Evolutionary conservation across 257 asterid genomes (phyloP), one percentile per base, ranked within the genome.

Genomic region (Solanum okadae): DNA sequence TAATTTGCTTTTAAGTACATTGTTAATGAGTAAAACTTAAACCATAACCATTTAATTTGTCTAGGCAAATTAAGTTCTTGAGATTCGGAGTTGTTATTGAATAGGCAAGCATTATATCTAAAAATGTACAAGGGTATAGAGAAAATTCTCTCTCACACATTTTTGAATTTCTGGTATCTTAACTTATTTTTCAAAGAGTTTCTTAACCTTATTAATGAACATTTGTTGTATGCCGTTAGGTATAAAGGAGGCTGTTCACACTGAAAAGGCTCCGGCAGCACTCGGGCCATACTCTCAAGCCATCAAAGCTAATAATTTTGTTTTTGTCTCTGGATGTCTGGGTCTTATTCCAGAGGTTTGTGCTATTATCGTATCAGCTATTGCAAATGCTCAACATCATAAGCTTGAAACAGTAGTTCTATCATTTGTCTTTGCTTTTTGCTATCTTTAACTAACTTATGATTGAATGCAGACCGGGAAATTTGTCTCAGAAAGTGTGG

Each of bases 281-380:
- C 87, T 97, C 93, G 99, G 99, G 44, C 99, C 99, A 7, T 97
- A 97, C 89, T 94, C 96, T 77, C 99, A 97, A 92, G 99, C 99
- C 89, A 94, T 96, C 61, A 96, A 96, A 88, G 93, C 98, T 3
- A 96, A 96, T 84, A 94, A 95, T 78, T 92, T 94, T 93, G 92
- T 97, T 84, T 97, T 95, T 46, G 90, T 96, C 87, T 95, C 99
- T 73, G 99, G 99, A 20, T 93, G 90, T 88, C 88, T 91, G 85
- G 93, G 93, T 71, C 91, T 91, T 72, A 84, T 91, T 61, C 99
- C 99, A 5, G 98, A 97, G 99, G 99, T 96, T 84, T 59, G 95
- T 88, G 75, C 56, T 85, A 38, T 78, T 68, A 23, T 75, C 90
- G 23, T 22, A 71, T 33, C 25, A 35, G 90, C 27, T 71, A 33